Evolutionary conservation across 2,329 filamentous ascomycete genomes (phyloP).

Genomic region (Aspergillus puulaauensis): DNA sequence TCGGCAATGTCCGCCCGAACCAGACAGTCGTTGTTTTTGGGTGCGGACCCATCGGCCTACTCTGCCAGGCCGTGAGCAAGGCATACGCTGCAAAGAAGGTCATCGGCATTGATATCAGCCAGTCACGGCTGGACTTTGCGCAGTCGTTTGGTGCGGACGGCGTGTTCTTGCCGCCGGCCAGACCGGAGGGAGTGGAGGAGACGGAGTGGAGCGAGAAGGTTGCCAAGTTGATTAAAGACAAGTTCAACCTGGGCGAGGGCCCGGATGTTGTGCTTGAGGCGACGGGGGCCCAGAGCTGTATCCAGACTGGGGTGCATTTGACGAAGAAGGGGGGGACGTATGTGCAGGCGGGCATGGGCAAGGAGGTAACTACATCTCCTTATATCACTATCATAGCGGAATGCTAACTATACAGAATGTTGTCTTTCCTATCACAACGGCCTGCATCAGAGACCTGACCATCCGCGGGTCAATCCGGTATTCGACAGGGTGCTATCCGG

Average conservation of each 20-base stretch:
- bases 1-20: conserved; percentile 40
- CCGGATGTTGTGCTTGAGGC: conserved; percentile 36
- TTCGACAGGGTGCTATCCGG: conserved; percentile 23
- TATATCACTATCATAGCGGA: too few relatives aligned
- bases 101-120: conserved; percentile 49
- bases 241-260: conserved; percentile 45
- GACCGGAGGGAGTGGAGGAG: conserved; percentile 27
- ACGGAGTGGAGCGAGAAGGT: conserved; percentile 39
- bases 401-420: conserved; percentile 23
- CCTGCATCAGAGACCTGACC: conserved; percentile 31
- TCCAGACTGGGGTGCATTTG: conserved; percentile 42
- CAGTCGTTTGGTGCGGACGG: conserved; percentile 46
- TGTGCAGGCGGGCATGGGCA: conserved; percentile 34
- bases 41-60: conserved; percentile 51
- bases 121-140: conserved; percentile 45
- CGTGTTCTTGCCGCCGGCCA: conserved; percentile 40
- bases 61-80: conserved; percentile 49
- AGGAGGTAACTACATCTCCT: conserved; percentile 8
- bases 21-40: conserved; percentile 52
- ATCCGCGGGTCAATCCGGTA: conserved; percentile 31
- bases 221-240: conserved; percentile 29
- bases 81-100: conserved; percentile 48
- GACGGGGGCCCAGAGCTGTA: conserved; percentile 41
- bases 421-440: conserved; percentile 33
- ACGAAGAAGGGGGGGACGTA: conserved; percentile 23